Evolutionary conservation across 768 basidiomycete genomes (phyloP), one percentile per base, ranked within the genome.

Genomic region (Brasilioporus rufonigricans): DNA sequence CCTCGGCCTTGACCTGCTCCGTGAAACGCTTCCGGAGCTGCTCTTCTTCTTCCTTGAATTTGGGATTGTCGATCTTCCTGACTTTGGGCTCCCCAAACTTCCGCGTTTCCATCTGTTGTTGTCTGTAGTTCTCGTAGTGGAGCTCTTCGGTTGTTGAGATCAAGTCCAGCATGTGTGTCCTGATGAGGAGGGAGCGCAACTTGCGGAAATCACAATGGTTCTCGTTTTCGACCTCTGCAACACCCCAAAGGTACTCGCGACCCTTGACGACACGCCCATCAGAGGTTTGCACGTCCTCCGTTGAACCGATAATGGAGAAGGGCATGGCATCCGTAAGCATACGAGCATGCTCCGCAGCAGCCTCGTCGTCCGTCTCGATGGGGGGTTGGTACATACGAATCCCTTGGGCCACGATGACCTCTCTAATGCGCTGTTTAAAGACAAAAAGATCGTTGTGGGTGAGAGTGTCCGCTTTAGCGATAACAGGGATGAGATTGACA

Each of bases 221-320:
- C 77, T 99, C 97, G 70, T 99, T 98, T 76, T 99, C 97, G 57
- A 99, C 96, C 80, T 99, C 97, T 10, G 97, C 97, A n/a, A 99
- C 94, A 80, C 97, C 97, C 97, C 97, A 99, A 14, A 96, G 85
- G 70, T 99, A 99, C 73, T 98, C 92, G 65, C 97, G 87, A 44
- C 97, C 97, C 75, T 98, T 98, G 68, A 99, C 97, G 32, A 84
- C 74, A 53, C 94, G 85, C 12, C 97, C 97, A 68, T 98, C 96
- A 23, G 80, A 75, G 4, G 93, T 98, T 65, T 83, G 82, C 44
- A 99, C 96, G 61, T 99, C 96, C 67, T 95, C 87, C 0, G 92
- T 98, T 23, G 90, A 93, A 31, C 97, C 97, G 65, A 99, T 98
- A 73, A 99, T 98, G 21, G 95, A 97, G 78, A 98, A 98, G 0